phyloP scores from a whole-genome alignment of 2,329 filamentous ascomycete genomes.

The Cladosporium austrohemisphaericum region DNA sequence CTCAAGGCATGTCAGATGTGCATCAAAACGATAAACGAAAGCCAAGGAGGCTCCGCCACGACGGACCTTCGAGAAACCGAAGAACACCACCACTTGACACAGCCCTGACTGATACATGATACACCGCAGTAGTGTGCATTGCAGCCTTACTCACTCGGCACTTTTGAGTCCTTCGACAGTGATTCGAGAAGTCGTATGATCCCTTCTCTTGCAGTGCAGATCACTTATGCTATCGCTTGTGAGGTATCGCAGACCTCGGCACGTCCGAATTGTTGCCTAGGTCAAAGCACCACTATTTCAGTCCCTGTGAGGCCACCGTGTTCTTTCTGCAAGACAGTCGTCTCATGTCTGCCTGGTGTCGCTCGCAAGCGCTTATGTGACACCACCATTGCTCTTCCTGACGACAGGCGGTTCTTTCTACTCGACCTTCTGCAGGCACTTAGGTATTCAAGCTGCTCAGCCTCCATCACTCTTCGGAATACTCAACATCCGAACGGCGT shows the following conservation, averaged over 20 bases:
- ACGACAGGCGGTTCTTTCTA: background rate
- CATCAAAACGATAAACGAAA: background rate
- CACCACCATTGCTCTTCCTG: background rate
- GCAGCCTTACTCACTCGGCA: background rate
- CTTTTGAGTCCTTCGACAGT: too few species aligned
- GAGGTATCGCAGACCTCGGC: background rate
- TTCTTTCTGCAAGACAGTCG: too few species aligned
- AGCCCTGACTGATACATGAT: too few species aligned
- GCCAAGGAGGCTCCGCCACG: constrained; percentile 6
- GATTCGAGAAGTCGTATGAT: constrained; percentile 12
- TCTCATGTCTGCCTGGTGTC: too few species aligned
- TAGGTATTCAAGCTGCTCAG: too few species aligned
- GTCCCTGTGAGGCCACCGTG: too few species aligned
- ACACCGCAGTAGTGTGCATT: background rate
- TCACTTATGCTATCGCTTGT: background rate
- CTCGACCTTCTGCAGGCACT: too few species aligned
- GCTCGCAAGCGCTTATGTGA: too few species aligned
- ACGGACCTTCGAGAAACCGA: background rate
- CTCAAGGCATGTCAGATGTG: constrained; percentile 4
- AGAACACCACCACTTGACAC: too few species aligned
- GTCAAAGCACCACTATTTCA: too few species aligned
- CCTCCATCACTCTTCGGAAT: too few species aligned
- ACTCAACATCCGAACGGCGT: background rate
- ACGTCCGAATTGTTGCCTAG: background rate
- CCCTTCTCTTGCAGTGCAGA: constrained; percentile 10